Conservation (phyloP, 75 land plant genomes). For the Picea glauca region DNA sequence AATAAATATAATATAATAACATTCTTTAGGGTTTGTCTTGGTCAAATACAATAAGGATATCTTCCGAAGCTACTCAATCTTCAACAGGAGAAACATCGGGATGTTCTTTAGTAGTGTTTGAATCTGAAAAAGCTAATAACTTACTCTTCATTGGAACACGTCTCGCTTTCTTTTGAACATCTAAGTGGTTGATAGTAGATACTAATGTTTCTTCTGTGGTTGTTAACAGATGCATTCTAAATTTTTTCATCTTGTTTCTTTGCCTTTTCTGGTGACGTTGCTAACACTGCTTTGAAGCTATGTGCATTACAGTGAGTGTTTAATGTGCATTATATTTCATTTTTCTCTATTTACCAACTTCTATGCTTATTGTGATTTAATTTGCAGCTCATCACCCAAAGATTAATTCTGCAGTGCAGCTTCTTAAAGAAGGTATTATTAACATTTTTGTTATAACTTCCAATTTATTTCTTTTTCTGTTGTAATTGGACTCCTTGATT, state of each 20-base stretch:
- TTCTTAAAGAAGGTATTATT: slow-evolving; percentile 73
- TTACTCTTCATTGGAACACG: too few relatives aligned
- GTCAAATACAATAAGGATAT: too few relatives aligned
- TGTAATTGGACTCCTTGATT: background rate
- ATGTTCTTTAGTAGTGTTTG: background rate
- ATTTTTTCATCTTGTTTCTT: background rate
- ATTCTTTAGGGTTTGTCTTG: too few relatives aligned
- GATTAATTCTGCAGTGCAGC: slow-evolving; percentile 76
- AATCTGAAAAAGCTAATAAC: too few relatives aligned
- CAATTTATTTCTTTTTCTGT: background rate
- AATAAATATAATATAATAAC: too few relatives aligned
- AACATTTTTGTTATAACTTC: background rate
- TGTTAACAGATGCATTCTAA: background rate
- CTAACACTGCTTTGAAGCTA: background rate
- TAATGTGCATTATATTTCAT: background rate
- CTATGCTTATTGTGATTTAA: background rate
- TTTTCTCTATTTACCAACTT: background rate
- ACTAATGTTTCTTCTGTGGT: background rate
- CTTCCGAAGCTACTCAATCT: too few relatives aligned
- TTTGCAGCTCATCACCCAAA: slow-evolving; percentile 91
- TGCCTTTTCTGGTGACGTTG: background rate
- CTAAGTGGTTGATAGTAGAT: background rate
- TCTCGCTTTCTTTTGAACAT: too few relatives aligned
- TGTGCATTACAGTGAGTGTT: background rate
- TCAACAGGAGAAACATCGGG: background rate